Conservation (phyloP, 2,329 filamentous ascomycete species). For the Ascochyta lentis region DNA sequence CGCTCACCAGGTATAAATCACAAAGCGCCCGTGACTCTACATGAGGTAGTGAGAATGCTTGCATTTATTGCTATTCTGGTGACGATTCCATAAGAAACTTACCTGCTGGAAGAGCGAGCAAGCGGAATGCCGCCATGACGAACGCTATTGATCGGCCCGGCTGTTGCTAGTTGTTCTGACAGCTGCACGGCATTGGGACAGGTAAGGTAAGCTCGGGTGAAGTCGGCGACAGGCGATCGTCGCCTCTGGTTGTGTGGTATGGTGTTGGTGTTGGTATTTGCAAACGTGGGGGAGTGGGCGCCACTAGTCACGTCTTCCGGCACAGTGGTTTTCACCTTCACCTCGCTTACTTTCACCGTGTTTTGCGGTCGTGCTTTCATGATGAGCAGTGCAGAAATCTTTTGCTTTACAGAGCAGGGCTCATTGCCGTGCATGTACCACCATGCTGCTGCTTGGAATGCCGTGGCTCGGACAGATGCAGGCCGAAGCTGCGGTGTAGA, state of each 20-base stretch:
- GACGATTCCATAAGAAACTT: background rate
- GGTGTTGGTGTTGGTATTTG: background rate
- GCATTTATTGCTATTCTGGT: background rate
- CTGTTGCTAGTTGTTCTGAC: background rate
- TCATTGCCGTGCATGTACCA: too few relatives aligned
- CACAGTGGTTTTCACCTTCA: background rate
- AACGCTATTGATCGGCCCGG: background rate
- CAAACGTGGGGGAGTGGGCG: background rate
- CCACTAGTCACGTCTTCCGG: background rate
- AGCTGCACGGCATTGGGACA: background rate
- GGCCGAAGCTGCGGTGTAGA: constrained; percentile 7
- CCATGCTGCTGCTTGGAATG: too few relatives aligned
- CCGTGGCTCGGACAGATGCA: background rate
- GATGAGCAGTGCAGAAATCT: too few relatives aligned
- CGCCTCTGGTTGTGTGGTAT: background rate
- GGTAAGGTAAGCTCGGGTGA: background rate
- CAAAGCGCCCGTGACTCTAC: too few relatives aligned
- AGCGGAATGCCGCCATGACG: background rate
- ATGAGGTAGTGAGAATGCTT: too few relatives aligned
- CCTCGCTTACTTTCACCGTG: background rate
- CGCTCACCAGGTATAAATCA: background rate
- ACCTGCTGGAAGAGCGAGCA: background rate
- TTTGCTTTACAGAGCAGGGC: too few relatives aligned
- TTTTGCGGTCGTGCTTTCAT: background rate
- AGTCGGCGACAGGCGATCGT: constrained; percentile 4